Base-by-base conservation (phyloP, 306 rosid genomes). In the Prunus kanzakura region DNA sequence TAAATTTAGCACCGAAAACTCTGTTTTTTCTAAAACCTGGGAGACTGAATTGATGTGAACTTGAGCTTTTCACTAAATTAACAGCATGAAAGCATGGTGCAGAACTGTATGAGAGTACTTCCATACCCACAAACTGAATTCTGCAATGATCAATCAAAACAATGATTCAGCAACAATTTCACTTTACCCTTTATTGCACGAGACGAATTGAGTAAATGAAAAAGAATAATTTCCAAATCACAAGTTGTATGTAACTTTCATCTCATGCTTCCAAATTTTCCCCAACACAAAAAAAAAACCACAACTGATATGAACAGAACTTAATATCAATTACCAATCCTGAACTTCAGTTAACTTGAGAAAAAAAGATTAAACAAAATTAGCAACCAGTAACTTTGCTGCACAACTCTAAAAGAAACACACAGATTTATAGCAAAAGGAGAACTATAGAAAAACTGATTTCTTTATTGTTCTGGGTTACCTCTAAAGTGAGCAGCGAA, bases 41-140 rank as follows among this genome's bases (percentile, higher is more conserved):
- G 57, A 83, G 78, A 84, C 74, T 84, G 61, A 86, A 77, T 69
- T 61, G 81, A 49, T 74, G 73, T 52, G 81, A 79, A 76, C 71
- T 83, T 27, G 77, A 78, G 80, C 77, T 73, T 71, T 79, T 90
- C 13, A 80, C 78, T 22, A 84, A 72, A 65, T 74, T 80, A 57
- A 82, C 73, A 67, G 74, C 80, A 77, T 86, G 79, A 78, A 74
- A 78, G 67, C 89, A 72, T 73, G 93, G 86, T 65, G 84, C 82
- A 35, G 82, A 86, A 67, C 80, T 85, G 75, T 80, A 90, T 2
- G 88, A 89, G 68, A 94, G 86, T 82, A 84, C 74, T 80, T 94
- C 98, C 98, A 91, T 91, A 54, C 54, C 90, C 80, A 79, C 25
- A 50, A 83, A 30, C 30, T 76, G 18, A 25, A 25, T 52, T 82